A percentile compares a stretch with the other conserved stretches of the same genome.
Conservation (phyloP, 805 yeast species). For the Myxozyma kluyveri region DNA sequence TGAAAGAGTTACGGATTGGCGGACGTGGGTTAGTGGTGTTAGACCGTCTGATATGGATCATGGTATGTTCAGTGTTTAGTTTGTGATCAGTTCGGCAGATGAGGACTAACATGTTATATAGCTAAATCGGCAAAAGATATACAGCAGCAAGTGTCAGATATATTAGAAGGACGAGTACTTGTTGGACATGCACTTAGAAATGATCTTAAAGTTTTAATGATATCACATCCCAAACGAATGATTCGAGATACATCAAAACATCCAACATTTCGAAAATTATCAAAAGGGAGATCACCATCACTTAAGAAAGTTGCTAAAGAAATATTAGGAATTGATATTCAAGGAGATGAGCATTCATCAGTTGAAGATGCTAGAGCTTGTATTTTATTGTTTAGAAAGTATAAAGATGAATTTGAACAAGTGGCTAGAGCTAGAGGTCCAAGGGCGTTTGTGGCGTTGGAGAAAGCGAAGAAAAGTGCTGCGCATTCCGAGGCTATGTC, state of each 20-base stretch:
- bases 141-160: slow-evolving; percentile 52
- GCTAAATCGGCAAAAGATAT: slow-evolving; percentile 71
- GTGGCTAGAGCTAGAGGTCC: slow-evolving; percentile 32
- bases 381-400: slow-evolving; percentile 69
- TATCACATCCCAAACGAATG: slow-evolving; percentile 63
- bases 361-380: slow-evolving; percentile 89
- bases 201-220: slow-evolving; percentile 64
- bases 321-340: slow-evolving; percentile 60
- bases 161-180: slow-evolving; percentile 55
- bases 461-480: background rate
- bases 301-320: slow-evolving; percentile 63
- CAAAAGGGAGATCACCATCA: slow-evolving; percentile 70
- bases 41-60: slow-evolving; percentile 63
- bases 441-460: background rate
- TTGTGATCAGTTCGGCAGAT: no score
- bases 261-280: slow-evolving; percentile 39
- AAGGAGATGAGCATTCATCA: slow-evolving; percentile 74
- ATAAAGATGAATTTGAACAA: slow-evolving; percentile 56
- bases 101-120: background rate
- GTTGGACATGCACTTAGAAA: slow-evolving; percentile 86
- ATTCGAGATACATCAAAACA: slow-evolving; percentile 73
- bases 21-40: slow-evolving; percentile 91
- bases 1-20: slow-evolving; percentile 80
- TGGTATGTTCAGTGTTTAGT: slow-evolving; percentile 6
- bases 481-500: slow-evolving; percentile 4